phyloP scores from a whole-genome alignment of 2,329 filamentous ascomycete genomes.

The Xylariaceae sp. region DNA sequence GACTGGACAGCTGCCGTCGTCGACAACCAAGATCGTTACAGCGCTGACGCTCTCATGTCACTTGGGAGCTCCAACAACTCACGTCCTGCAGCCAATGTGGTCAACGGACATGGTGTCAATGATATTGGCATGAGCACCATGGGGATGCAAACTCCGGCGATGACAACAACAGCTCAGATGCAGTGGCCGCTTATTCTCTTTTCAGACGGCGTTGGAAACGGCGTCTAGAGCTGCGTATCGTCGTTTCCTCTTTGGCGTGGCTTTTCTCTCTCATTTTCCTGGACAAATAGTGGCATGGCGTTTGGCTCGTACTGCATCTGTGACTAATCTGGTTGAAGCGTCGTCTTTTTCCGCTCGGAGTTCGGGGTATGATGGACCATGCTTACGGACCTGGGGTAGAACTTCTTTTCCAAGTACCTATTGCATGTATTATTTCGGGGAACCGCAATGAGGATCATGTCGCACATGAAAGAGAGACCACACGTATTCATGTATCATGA shows the following conservation, averaged over 20 bases:
- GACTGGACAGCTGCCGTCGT: conserved; percentile 54
- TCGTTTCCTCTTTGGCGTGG: neutral
- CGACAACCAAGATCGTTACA: conserved; percentile 49
- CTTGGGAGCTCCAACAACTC: conserved; percentile 34
- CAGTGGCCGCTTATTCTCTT: conserved; percentile 34
- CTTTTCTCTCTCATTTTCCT: conserved; percentile 1
- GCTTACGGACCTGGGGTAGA: too few relatives aligned
- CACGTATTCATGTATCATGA: too few relatives aligned
- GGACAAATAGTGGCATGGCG: conserved; percentile 12
- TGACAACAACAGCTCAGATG: conserved; percentile 25
- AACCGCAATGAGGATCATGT: too few relatives aligned
- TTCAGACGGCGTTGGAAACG: conserved; percentile 27
- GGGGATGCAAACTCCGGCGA: conserved; percentile 23
- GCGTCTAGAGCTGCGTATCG: conserved; percentile 18
- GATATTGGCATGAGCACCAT: conserved; percentile 25
- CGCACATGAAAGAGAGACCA: too few relatives aligned
- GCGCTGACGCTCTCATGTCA: conserved; percentile 47
- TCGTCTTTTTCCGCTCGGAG: neutral
- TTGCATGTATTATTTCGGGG: too few relatives aligned
- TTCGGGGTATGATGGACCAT: neutral
- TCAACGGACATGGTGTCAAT: conserved; percentile 16
- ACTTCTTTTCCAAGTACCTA: too few relatives aligned
- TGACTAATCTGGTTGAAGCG: neutral
- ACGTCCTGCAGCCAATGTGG: conserved; percentile 18
- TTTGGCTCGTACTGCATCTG: conserved; percentile 5